Evolutionary conservation across 2,329 filamentous ascomycete genomes (phyloP).

Genomic region (Salinomyces thailandicus): DNA sequence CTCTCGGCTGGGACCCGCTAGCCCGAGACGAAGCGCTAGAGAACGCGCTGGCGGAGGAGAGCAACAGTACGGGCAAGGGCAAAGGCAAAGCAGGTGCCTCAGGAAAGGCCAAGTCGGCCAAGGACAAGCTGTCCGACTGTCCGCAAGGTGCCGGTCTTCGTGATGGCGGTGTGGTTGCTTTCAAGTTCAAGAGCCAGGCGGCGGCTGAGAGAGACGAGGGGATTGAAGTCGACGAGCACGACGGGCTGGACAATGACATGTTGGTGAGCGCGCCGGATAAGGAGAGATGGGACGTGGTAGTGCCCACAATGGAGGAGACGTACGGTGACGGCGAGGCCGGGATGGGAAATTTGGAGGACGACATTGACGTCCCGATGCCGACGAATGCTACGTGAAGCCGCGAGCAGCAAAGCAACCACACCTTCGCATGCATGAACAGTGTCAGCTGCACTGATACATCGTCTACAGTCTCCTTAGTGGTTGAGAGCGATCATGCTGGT

Average conservation of each 20-base stretch:
- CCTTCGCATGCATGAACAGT: too few relatives aligned
- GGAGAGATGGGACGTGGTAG: constrained; percentile 25
- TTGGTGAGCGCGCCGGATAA: constrained; percentile 3
- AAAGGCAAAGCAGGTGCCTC: constrained; percentile 27
- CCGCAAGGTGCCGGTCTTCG: constrained; percentile 26
- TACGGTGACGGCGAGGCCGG: constrained; percentile 12
- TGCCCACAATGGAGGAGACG: constrained; percentile 25
- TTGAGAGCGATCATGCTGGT: too few relatives aligned
- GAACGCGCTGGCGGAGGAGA: constrained; percentile 19
- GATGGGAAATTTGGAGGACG: not conserved
- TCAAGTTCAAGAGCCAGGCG: constrained; percentile 19
- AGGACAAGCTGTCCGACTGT: constrained; percentile 25
- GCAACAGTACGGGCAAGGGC: constrained; percentile 27
- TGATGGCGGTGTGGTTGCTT: constrained; percentile 26
- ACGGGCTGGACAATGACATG: constrained; percentile 7
- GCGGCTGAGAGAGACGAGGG: constrained; percentile 8
- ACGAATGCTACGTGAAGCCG: not conserved
- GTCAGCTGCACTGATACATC: too few relatives aligned
- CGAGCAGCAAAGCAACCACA: too few relatives aligned
- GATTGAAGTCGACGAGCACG: constrained; percentile 9
- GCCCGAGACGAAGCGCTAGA: constrained; percentile 13
- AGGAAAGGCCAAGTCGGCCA: constrained; percentile 22
- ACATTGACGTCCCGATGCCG: not conserved
- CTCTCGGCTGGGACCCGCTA: constrained; percentile 31
- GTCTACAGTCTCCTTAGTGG: too few relatives aligned